phyloP scores from a whole-genome alignment of 768 basidiomycete species.

The Suillus spraguei region DNA sequence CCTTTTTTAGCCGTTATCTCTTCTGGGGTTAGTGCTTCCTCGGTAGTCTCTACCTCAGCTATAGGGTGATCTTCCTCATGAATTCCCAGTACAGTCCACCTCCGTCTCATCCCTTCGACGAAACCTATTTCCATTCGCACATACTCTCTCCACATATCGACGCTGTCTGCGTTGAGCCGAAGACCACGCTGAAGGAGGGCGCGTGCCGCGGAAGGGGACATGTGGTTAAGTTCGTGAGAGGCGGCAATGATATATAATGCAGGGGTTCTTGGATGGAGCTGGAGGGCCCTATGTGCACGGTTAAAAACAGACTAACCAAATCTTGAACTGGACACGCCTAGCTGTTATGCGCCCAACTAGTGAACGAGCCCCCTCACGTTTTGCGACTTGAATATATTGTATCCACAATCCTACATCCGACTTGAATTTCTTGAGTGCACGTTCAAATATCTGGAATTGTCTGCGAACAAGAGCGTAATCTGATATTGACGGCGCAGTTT shows the following conservation, averaged over 20 bases:
- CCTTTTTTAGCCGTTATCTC: slow-evolving; percentile 37
- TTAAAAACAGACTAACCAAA: not conserved
- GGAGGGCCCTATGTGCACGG: slow-evolving; percentile 64
- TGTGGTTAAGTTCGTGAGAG: slow-evolving; percentile 75
- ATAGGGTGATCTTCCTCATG: slow-evolving; percentile 26
- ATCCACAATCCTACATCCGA: slow-evolving; percentile 86
- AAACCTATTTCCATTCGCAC: slow-evolving; percentile 89
- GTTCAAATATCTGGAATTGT: slow-evolving; percentile 89
- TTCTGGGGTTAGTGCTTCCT: slow-evolving; percentile 18
- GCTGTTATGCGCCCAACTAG: slow-evolving; percentile 84
- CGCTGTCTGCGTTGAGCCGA: slow-evolving; percentile 70
- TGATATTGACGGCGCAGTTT: slow-evolving; percentile 61
- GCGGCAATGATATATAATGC: slow-evolving; percentile 85
- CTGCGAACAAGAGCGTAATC: slow-evolving; percentile 84
- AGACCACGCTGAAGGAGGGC: slow-evolving; percentile 84
- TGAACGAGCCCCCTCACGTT: slow-evolving; percentile 75
- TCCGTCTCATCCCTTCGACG: slow-evolving; percentile 73
- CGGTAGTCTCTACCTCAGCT: slow-evolving; percentile 17
- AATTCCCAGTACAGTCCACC: slow-evolving; percentile 84
- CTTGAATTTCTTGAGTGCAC: slow-evolving; percentile 88
- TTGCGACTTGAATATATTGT: slow-evolving; percentile 85
- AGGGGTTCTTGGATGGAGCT: slow-evolving; percentile 80
- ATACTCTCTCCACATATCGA: slow-evolving; percentile 87
- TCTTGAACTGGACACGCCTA: slow-evolving; percentile 48
- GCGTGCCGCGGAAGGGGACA: slow-evolving; percentile 78